Base-by-base conservation (phyloP, 2,329 filamentous ascomycete genomes). In the Hymenoscyphus infarciens region DNA sequence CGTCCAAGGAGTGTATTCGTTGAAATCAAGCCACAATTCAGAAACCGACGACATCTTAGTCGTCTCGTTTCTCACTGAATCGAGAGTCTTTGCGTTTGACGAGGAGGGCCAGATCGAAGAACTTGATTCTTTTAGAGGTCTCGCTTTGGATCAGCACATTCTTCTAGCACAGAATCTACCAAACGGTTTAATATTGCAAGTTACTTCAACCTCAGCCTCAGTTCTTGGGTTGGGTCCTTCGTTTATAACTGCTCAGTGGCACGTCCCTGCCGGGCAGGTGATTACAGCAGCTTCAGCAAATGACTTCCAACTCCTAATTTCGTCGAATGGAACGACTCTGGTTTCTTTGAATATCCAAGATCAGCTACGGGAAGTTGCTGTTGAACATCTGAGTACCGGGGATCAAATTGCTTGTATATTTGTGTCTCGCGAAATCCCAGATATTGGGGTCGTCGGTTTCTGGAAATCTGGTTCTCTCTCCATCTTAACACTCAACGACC, bases 341-440 rank as follows among this genome's bases (percentile, higher is more conserved):
- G 80, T 91, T 2, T 88, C 89, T 5, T 78, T 98, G 56, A 82
- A 87, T 67, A 77, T 93, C 2, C 73, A 76, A 1, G 76, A 83
- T 25, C 82, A 85, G 35, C 76, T 96, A 5, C 77, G 80, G 25
- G 77, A 86, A 25, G 78, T 84, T 4, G 80, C 81, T 5, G 78
- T 84, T 64, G 88, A 88, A 71, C 79, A 85, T 5, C 84, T 91
- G 58, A 80, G 82, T 1, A 78, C 82, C 16, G 81, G 86, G 38
- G 89, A 92, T 67, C 92, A 98, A 74, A 85, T 98, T 38, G 91
- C 95, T 2, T 96, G 93, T 70, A 81, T 98, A 10, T 87, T 94
- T 56, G 82, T 95, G 1, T 87, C 92, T 0, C 79, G 83, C 3
- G 80, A 84, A 39, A 78, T 88, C 15, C 78, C 82, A 4, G 80